A percentile compares a stretch with the other conserved stretches of the same genome.
phyloP scores from a whole-genome alignment of 768 basidiomycete genomes.

The Botryobasidium botryosum region DNA sequence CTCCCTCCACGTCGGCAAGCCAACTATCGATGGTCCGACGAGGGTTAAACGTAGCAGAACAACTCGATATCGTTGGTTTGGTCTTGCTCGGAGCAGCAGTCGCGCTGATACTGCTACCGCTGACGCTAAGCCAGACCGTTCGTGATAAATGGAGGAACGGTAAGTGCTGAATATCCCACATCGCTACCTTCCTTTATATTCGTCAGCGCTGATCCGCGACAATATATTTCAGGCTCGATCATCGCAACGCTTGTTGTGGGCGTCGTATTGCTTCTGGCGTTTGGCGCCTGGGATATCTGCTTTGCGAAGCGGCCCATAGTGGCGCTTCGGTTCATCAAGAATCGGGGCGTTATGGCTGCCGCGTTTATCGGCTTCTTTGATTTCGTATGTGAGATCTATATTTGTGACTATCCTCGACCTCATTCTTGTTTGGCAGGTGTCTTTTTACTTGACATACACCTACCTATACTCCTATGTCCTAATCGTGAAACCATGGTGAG shows the following conservation, averaged over 20 bases:
- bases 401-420: neutral
- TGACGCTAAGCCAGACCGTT: slow-evolving; percentile 31
- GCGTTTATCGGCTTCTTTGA: slow-evolving; percentile 46
- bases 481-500: slow-evolving; percentile 26
- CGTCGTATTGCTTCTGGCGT: slow-evolving; percentile 26
- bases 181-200: slow-evolving; percentile 13
- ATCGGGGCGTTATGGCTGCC: slow-evolving; percentile 41
- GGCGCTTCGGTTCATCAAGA: slow-evolving; percentile 38
- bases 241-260: slow-evolving; percentile 37
- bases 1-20: no score
- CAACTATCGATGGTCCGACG: no score
- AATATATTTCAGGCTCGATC: slow-evolving; percentile 26
- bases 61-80: slow-evolving; percentile 38
- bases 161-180: slow-evolving; percentile 20
- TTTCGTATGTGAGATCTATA: slow-evolving; percentile 27
- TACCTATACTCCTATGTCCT: slow-evolving; percentile 57
- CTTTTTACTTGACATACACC: slow-evolving; percentile 41
- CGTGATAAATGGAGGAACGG: slow-evolving; percentile 30
- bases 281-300: slow-evolving; percentile 32
- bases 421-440: slow-evolving; percentile 10
- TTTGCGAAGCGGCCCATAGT: slow-evolving; percentile 42
- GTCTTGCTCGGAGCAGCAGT: slow-evolving; percentile 31
- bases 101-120: slow-evolving; percentile 36
- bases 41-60: no score
- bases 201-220: neutral